Conservation (phyloP, 768 basidiomycete species). For the Boletus eberwhitei region DNA sequence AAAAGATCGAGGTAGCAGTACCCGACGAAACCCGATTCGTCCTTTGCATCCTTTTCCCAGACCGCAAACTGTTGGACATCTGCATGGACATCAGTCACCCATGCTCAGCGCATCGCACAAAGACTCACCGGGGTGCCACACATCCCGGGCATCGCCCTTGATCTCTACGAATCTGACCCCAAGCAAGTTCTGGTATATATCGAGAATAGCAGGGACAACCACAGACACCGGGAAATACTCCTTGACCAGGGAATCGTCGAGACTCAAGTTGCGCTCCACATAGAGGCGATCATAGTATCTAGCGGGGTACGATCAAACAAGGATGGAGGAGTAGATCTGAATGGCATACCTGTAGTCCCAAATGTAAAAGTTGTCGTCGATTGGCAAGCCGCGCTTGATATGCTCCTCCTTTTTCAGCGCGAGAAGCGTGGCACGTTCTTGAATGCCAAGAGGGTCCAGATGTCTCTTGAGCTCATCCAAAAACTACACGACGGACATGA, state of each 20-base stretch:
- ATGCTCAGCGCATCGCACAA: neutral
- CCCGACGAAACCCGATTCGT: conserved; percentile 71
- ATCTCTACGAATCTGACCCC: conserved; percentile 62
- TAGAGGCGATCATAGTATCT: conserved; percentile 39
- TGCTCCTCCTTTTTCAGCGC: conserved; percentile 76
- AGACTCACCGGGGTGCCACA: conserved; percentile 78
- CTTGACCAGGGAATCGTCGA: conserved; percentile 79
- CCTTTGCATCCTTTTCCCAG: conserved; percentile 76
- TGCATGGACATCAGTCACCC: conserved; percentile 18
- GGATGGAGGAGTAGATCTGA: neutral
- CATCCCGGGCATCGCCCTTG: conserved; percentile 54
- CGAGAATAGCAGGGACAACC: conserved; percentile 78
- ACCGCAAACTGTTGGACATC: conserved; percentile 85
- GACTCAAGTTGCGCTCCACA: conserved; percentile 60
- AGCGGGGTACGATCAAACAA: neutral
- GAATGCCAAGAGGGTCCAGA: conserved; percentile 65
- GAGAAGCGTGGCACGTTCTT: conserved; percentile 65
- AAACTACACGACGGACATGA: conserved; percentile 46
- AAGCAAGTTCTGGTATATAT: conserved; percentile 80
- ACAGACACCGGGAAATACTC: conserved; percentile 86
- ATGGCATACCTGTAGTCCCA: conserved; percentile 74
- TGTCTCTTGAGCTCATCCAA: conserved; percentile 72
- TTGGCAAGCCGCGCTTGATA: conserved; percentile 50
- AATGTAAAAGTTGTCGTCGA: conserved; percentile 71
- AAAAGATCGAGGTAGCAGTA: conserved; percentile 88